A percentile compares a stretch with the other conserved stretches of the same genome.
phyloP scores from a whole-genome alignment of 192 early-diverging fungal species.

The Gonapodya prolifera region DNA sequence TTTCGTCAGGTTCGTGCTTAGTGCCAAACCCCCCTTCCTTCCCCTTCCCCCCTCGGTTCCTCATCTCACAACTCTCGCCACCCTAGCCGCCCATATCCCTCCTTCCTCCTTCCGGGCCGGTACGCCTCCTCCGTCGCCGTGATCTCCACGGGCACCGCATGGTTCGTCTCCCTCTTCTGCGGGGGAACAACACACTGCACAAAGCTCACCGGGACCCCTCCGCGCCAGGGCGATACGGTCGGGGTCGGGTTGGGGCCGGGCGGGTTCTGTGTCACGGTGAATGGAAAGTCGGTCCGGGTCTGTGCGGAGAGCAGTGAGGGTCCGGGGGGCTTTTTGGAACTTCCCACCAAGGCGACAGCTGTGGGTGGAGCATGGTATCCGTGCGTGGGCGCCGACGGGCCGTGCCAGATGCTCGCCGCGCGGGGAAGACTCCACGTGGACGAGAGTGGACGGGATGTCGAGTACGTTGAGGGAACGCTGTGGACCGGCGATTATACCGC shows the following conservation, averaged over 20 bases:
- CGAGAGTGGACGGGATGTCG: too few relatives aligned
- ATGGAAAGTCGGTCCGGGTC: neutral
- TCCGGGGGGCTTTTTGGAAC: neutral
- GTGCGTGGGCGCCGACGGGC: neutral
- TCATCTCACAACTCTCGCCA: neutral
- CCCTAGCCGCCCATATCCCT: neutral
- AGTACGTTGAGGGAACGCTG: too few relatives aligned
- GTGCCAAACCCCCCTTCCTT: neutral
- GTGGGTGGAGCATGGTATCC: neutral
- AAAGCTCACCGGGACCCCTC: neutral
- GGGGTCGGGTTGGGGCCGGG: neutral
- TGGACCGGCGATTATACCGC: too few relatives aligned
- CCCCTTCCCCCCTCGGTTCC: neutral
- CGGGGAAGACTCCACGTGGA: too few relatives aligned
- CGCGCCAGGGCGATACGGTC: neutral
- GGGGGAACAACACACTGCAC: neutral
- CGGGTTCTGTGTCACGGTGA: neutral
- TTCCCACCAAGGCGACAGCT: neutral
- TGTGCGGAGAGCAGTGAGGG: neutral
- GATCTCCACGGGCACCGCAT: neutral
- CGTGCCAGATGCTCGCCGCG: neutral
- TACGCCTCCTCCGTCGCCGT: neutral
- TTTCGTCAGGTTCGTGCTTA: neutral
- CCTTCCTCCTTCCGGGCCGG: neutral
- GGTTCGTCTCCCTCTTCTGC: neutral